Conservation (phyloP, 768 basidiomycete species). For the Mycena filopes region DNA sequence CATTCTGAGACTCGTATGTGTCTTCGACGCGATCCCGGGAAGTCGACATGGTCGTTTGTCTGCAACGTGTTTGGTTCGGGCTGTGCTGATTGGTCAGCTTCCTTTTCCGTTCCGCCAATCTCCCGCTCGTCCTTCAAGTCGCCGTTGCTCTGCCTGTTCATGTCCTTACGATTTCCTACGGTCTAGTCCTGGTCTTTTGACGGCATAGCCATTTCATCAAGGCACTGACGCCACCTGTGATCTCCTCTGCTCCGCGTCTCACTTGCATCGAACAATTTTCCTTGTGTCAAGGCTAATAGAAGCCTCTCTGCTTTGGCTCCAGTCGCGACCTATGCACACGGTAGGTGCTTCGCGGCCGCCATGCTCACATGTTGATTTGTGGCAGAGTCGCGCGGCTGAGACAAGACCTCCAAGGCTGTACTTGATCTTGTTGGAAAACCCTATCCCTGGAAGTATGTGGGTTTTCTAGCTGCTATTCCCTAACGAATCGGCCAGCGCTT, state of each 20-base stretch:
- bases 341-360: not conserved
- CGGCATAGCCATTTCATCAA: not conserved
- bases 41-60: conserved; percentile 39
- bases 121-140: too few species aligned
- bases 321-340: not conserved
- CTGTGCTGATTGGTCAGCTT: not conserved
- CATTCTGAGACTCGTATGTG: conserved; percentile 87
- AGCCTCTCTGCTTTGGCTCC: not conserved
- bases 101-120: not conserved
- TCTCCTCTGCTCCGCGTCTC: not conserved
- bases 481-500: conserved; percentile 4
- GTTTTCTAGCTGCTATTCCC: conserved; percentile 15
- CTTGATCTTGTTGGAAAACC: too few species aligned
- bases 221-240: not conserved
- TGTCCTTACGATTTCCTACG: too few species aligned
- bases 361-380: not conserved
- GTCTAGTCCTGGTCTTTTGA: too few species aligned
- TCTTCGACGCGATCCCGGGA: conserved; percentile 66
- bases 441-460: not conserved
- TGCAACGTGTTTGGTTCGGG: conserved; percentile 1
- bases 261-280: conserved; percentile 3
- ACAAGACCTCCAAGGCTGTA: too few species aligned
- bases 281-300: conserved; percentile 20
- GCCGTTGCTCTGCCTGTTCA: too few species aligned
- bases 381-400: not conserved